Evolutionary conservation across 2,329 filamentous ascomycete genomes (phyloP).

Genomic region (Didymosphaeria variabile): DNA sequence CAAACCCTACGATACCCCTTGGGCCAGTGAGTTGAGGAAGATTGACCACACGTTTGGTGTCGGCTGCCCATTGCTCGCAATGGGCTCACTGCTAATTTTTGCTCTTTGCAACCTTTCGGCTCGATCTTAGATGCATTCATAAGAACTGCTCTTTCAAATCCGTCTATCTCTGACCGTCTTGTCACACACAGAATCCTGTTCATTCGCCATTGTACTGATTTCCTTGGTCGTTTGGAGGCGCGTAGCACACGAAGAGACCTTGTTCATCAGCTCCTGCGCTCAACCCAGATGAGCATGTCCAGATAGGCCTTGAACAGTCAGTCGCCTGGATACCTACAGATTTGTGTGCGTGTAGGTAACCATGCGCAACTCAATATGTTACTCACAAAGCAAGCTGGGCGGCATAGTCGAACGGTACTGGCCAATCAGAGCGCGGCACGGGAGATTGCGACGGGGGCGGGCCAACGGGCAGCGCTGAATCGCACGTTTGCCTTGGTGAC

Average conservation of each 20-base stretch:
- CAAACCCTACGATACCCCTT: conserved; percentile 34
- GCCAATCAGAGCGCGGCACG: conserved; percentile 3
- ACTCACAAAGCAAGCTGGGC: background rate
- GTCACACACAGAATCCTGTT: background rate
- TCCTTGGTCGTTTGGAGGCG: background rate
- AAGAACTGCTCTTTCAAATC: background rate
- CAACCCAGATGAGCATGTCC: background rate
- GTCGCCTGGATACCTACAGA: conserved; percentile 4
- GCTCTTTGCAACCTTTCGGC: background rate
- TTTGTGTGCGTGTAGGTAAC: background rate
- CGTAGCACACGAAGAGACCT: background rate
- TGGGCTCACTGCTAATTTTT: background rate
- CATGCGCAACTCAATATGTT: conserved; percentile 7
- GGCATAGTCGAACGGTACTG: conserved; percentile 4
- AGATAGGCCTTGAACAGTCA: background rate
- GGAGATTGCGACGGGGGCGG: conserved; percentile 5
- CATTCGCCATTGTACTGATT: background rate
- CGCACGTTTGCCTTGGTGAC: conserved; percentile 6
- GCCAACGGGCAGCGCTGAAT: conserved; percentile 5
- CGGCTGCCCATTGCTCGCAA: background rate
- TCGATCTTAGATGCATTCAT: background rate
- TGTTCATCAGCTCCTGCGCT: background rate
- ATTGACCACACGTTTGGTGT: background rate
- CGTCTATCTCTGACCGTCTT: background rate
- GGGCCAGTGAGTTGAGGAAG: conserved; percentile 24